These are phyloP conservation scores for Areca catechu DNA, from an alignment of 176 grass and related monocot genomes.

Conservation along the genomic window DNA sequence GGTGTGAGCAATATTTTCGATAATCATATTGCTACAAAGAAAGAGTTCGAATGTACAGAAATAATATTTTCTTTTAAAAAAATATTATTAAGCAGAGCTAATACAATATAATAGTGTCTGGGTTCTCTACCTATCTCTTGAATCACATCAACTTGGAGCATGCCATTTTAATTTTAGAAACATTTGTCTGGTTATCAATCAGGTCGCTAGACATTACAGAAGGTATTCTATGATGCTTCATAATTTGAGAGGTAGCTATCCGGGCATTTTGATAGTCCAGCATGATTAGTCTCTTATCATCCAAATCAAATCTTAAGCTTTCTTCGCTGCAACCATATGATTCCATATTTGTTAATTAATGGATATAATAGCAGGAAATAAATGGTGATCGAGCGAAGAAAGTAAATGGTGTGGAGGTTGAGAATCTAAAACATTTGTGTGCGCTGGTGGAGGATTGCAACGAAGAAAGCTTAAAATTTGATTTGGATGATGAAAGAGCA, in stretches of 20 bases:
- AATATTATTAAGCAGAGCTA: too few relatives aligned
- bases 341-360: too few relatives aligned
- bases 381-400: constrained; percentile 54
- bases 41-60: too few relatives aligned
- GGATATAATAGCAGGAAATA: too few relatives aligned
- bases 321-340: constrained; percentile 47
- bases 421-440: constrained; percentile 86
- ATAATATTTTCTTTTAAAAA: too few relatives aligned
- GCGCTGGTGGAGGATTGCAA: constrained; percentile 53
- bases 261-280: constrained; percentile 65
- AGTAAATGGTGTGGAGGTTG: constrained; percentile 69
- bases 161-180: constrained; percentile 27
- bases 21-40: too few relatives aligned
- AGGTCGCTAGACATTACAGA: constrained; percentile 73
- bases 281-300: constrained; percentile 76
- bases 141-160: constrained; percentile 24
- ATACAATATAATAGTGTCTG: too few relatives aligned
- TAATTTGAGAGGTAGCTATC: constrained; percentile 65
- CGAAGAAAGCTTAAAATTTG: constrained; percentile 74
- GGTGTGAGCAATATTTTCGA: too few relatives aligned
- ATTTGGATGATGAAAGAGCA: constrained; percentile 86
- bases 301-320: constrained; percentile 84
- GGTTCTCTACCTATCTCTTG: too few relatives aligned
- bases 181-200: constrained; percentile 34
- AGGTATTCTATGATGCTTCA: constrained; percentile 75